phyloP scores from a whole-genome alignment of 306 rosid genomes.

The Ochetophila trinervis region DNA sequence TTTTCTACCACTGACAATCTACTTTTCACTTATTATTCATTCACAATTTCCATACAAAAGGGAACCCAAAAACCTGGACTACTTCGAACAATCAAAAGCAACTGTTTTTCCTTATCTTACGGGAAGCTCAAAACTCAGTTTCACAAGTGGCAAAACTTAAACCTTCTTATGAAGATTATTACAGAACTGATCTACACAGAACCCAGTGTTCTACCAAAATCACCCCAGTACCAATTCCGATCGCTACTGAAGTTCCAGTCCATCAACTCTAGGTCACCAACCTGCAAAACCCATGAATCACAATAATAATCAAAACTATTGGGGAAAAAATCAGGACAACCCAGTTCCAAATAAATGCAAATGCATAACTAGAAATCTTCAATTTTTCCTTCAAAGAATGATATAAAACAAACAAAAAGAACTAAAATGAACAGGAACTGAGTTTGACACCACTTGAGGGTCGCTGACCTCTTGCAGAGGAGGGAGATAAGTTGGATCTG shows the following conservation, averaged over 20 bases:
- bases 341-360: conserved; percentile 3
- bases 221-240: conserved; percentile 46
- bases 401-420: background rate
- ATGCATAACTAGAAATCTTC: background rate
- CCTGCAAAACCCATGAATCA: conserved; percentile 31
- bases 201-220: conserved; percentile 15
- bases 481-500: conserved; percentile 20
- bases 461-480: background rate
- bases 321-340: conserved; percentile 6
- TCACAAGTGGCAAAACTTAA: conserved; percentile 18
- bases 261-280: conserved; percentile 48
- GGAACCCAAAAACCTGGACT: conserved; percentile 21
- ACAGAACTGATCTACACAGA: conserved; percentile 17
- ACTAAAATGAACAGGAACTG: background rate
- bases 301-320: background rate
- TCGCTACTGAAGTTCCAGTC: conserved; percentile 60
- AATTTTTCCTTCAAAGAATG: background rate
- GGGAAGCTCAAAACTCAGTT: conserved; percentile 16
- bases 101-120: conserved; percentile 3
- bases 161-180: conserved; percentile 10
- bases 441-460: background rate
- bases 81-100: conserved; percentile 4
- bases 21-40: conserved; percentile 30
- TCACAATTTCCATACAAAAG: conserved; percentile 47
- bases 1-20: conserved; percentile 25